Conservation (phyloP, 495 filamentous ascomycete species). For the Peziza echinospora region DNA sequence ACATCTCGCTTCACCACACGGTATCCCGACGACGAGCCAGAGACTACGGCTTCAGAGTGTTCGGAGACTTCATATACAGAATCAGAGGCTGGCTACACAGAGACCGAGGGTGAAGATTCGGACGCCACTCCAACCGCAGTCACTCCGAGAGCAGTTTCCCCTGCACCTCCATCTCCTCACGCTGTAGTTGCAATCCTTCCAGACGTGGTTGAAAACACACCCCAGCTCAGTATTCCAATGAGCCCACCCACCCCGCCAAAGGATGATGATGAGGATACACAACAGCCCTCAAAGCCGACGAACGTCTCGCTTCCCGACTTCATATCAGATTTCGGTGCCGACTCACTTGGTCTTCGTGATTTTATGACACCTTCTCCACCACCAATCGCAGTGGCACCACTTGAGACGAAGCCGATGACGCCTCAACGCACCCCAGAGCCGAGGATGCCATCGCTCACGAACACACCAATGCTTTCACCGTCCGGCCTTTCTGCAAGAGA, state of each 20-base stretch:
- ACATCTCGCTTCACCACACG: conserved; percentile 17
- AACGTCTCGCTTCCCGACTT: conserved; percentile 8
- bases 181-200: conserved; percentile 3
- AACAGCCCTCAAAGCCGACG: conserved; percentile 8
- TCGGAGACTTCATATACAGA: conserved; percentile 28
- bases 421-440: background rate
- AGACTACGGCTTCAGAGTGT: conserved; percentile 14
- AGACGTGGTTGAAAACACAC: conserved; percentile 11
- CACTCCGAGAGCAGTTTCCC: conserved; percentile 17
- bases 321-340: conserved; percentile 17
- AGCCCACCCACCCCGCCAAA: conserved; percentile 3
- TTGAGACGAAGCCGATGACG: conserved; percentile 8
- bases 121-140: conserved; percentile 10
- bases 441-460: conserved; percentile 2
- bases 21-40: conserved; percentile 11
- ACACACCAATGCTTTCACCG: background rate
- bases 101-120: conserved; percentile 22
- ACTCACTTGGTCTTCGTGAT: conserved; percentile 28
- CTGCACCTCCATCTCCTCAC: conserved; percentile 18
- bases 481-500: conserved; percentile 7
- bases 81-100: conserved; percentile 26
- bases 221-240: conserved; percentile 21
- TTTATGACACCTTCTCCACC: conserved; percentile 33
- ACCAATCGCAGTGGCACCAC: conserved; percentile 20
- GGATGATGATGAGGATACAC: conserved; percentile 8